Evolutionary conservation across 2,329 filamentous ascomycete species (phyloP).

Genomic region (Xylariaceae sp.): DNA sequence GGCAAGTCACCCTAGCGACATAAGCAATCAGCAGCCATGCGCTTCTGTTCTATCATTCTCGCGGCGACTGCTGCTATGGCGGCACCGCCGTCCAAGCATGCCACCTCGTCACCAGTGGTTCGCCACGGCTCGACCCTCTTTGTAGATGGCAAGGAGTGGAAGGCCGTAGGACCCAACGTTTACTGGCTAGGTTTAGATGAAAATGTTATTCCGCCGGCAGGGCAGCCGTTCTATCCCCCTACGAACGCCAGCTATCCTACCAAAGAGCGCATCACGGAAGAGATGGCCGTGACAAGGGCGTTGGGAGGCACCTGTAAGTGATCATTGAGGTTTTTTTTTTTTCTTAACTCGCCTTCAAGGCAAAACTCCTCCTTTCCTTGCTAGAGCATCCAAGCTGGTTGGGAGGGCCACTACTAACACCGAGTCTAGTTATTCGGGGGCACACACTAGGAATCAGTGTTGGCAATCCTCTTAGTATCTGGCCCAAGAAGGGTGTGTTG

Average conservation of each 20-base stretch:
- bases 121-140: slow-evolving; percentile 35
- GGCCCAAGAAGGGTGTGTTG: slow-evolving; percentile 36
- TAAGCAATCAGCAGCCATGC: too few relatives aligned
- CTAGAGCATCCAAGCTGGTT: too few relatives aligned
- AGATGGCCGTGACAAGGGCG: slow-evolving; percentile 41
- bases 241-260: slow-evolving; percentile 44
- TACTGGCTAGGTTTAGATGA: slow-evolving; percentile 51
- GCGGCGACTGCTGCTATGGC: slow-evolving; percentile 14
- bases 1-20: too few relatives aligned
- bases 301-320: slow-evolving; percentile 45
- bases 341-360: too few relatives aligned
- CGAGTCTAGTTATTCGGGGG: slow-evolving; percentile 40
- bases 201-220: slow-evolving; percentile 42
- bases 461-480: slow-evolving; percentile 45
- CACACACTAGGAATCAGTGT: slow-evolving; percentile 45
- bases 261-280: slow-evolving; percentile 42
- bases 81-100: background rate
- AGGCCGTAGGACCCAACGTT: slow-evolving; percentile 44
- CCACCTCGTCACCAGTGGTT: slow-evolving; percentile 29
- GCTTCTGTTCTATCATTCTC: too few relatives aligned
- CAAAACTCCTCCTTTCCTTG: too few relatives aligned
- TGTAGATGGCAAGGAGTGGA: slow-evolving; percentile 39
- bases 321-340: too few relatives aligned
- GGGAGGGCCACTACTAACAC: too few relatives aligned
- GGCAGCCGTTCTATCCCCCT: slow-evolving; percentile 42